phyloP scores from a whole-genome alignment of 345 rosid genomes.

The Bruguiera gymnorhiza region DNA sequence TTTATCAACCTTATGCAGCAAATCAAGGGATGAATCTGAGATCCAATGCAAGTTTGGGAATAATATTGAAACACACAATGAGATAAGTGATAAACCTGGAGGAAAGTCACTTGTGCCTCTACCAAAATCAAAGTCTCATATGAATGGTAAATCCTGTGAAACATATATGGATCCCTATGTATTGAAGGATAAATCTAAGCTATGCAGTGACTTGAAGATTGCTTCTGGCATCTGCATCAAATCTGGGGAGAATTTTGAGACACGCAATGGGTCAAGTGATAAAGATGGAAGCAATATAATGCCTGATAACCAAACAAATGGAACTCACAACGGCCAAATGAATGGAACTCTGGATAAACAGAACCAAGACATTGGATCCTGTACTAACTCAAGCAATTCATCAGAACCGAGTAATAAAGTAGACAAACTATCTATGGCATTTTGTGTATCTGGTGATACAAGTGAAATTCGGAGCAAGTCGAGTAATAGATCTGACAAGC shows the following conservation, averaged over 20 bases:
- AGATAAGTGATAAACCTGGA: constrained; percentile 18
- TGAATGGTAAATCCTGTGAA: constrained; percentile 40
- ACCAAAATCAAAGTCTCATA: constrained; percentile 35
- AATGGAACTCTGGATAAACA: constrained; percentile 20
- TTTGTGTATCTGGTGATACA: constrained; percentile 37
- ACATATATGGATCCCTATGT: constrained; percentile 16
- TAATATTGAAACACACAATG: constrained; percentile 17
- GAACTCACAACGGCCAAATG: constrained; percentile 18
- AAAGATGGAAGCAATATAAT: constrained; percentile 38
- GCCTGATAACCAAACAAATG: constrained; percentile 37
- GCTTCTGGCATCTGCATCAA: constrained; percentile 29
- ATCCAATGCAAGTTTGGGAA: constrained; percentile 12
- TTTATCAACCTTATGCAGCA: constrained; percentile 17
- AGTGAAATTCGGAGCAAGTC: constrained; percentile 42
- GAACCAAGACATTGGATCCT: constrained; percentile 36
- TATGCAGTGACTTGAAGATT: constrained; percentile 31
- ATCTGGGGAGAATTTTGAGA: constrained; percentile 32
- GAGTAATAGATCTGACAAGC: constrained; percentile 31
- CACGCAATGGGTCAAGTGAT: constrained; percentile 28
- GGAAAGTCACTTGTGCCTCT: constrained; percentile 26
- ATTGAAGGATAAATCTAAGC: constrained; percentile 30
- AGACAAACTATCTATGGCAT: constrained; percentile 35
- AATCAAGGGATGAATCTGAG: constrained; percentile 22
- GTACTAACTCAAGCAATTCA: constrained; percentile 28
- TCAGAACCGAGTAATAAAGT: constrained; percentile 23